Percentiles rank a stretch among this genome's conserved stretches.
These are phyloP conservation scores for Cystobasidiaceae sp. DNA, from an alignment of 1,284 basidiomycete species.

Conservation along the genomic window DNA sequence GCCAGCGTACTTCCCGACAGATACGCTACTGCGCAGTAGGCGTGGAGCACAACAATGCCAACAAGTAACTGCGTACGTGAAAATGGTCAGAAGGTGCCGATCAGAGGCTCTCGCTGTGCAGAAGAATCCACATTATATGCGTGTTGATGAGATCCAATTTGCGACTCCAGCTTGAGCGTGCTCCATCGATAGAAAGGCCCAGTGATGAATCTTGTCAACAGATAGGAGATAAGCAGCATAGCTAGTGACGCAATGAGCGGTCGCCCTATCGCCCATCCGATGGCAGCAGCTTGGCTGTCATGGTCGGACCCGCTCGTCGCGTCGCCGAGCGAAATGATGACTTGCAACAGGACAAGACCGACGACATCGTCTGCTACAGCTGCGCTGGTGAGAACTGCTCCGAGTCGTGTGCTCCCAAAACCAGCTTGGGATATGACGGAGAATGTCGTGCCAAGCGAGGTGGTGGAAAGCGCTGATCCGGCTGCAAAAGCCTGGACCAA, in stretches of 20 bases:
- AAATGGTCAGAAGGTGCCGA: background rate
- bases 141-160: background rate
- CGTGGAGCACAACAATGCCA: constrained; percentile 8
- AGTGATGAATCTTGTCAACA: constrained; percentile 42
- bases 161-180: background rate
- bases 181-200: constrained; percentile 35
- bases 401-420: constrained; percentile 52
- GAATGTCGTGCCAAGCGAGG: constrained; percentile 56
- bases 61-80: constrained; percentile 34
- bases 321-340: constrained; percentile 7
- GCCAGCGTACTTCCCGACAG: constrained; percentile 26
- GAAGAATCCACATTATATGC: constrained; percentile 10
- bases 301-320: background rate
- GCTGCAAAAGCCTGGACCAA: constrained; percentile 52
- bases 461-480: constrained; percentile 55
- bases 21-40: constrained; percentile 15
- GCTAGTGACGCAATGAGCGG: constrained; percentile 50
- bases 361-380: constrained; percentile 57
- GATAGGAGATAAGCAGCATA: constrained; percentile 45
- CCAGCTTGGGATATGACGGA: constrained; percentile 49
- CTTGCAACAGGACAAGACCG: constrained; percentile 52
- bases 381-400: constrained; percentile 53
- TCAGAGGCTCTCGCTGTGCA: background rate
- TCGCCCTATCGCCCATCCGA: constrained; percentile 49
- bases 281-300: constrained; percentile 6